Conservation (phyloP, 176 grass and related monocot genomes). For the Melocanna baccifera region DNA sequence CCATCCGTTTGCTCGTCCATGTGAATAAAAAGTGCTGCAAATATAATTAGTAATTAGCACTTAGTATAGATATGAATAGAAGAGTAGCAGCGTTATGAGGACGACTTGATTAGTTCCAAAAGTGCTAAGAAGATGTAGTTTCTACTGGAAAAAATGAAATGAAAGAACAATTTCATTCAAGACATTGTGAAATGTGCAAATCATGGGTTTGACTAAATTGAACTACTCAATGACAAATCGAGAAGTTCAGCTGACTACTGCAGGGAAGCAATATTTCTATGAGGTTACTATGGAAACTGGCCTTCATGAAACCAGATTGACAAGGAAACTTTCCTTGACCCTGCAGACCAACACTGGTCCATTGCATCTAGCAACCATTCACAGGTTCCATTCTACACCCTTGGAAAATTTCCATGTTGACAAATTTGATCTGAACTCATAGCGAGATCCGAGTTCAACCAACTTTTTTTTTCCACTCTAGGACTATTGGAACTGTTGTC, state of each 20-base stretch:
- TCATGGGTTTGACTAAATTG: conserved; percentile 21
- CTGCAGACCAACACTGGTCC: not conserved
- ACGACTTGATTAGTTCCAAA: conserved; percentile 7
- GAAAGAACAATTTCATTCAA: not conserved
- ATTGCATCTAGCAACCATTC: not conserved
- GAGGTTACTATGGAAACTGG: not conserved
- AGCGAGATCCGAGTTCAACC: not conserved
- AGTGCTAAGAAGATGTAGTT: not conserved
- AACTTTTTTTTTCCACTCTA: not conserved
- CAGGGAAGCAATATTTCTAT: not conserved
- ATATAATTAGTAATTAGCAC: conserved; percentile 31
- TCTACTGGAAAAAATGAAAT: not conserved
- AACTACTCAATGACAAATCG: not conserved
- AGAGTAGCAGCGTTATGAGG: not conserved
- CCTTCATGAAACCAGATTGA: not conserved
- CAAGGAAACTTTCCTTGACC: not conserved
- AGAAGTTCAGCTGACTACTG: not conserved
- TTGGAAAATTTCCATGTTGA: not conserved
- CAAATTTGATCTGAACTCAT: not conserved
- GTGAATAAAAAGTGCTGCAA: conserved; percentile 84
- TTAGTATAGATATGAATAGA: not conserved
- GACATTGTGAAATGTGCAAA: not conserved
- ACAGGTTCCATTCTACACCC: not conserved
- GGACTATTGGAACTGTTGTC: not conserved
- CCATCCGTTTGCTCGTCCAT: conserved; percentile 96